These are phyloP conservation scores for Aspergillus tamarii DNA, from an alignment of 2,329 filamentous ascomycete species.

Conservation along the genomic window DNA sequence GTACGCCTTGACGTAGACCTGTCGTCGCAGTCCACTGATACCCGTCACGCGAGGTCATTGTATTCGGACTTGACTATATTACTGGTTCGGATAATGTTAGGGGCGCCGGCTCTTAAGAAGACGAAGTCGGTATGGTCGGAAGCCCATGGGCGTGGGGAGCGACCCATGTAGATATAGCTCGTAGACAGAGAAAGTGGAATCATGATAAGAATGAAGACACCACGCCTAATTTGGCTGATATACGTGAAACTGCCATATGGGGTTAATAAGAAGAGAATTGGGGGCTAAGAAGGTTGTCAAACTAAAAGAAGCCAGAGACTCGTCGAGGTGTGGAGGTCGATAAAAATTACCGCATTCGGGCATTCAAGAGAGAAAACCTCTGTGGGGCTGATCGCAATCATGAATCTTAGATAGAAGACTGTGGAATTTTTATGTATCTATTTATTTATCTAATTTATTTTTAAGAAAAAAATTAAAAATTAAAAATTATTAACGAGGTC, in stretches of 20 bases:
- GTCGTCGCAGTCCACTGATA: conserved; percentile 29
- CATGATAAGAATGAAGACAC: not conserved
- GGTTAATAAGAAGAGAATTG: not conserved
- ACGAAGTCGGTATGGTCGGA: not conserved
- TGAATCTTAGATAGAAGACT: too few relatives aligned
- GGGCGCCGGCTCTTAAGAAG: not conserved
- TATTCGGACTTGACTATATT: not conserved
- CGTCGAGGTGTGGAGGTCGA: not conserved
- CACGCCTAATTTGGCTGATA: not conserved
- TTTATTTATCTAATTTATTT: too few relatives aligned
- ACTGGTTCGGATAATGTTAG: not conserved
- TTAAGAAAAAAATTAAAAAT: too few relatives aligned
- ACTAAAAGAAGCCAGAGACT: not conserved
- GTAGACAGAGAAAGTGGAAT: not conserved
- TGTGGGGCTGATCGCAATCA: not conserved
- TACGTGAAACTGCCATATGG: not conserved
- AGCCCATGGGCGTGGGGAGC: not conserved
- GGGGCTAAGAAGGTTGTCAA: not conserved
- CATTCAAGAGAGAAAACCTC: not conserved
- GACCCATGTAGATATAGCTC: not conserved
- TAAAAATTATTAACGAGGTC: too few relatives aligned
- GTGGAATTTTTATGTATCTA: too few relatives aligned
- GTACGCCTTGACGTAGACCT: conserved; percentile 25
- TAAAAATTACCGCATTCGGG: not conserved
- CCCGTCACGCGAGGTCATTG: conserved; percentile 29